These are phyloP conservation scores for Mycena metata DNA, from an alignment of 768 basidiomycete genomes.

Conservation along the genomic window DNA sequence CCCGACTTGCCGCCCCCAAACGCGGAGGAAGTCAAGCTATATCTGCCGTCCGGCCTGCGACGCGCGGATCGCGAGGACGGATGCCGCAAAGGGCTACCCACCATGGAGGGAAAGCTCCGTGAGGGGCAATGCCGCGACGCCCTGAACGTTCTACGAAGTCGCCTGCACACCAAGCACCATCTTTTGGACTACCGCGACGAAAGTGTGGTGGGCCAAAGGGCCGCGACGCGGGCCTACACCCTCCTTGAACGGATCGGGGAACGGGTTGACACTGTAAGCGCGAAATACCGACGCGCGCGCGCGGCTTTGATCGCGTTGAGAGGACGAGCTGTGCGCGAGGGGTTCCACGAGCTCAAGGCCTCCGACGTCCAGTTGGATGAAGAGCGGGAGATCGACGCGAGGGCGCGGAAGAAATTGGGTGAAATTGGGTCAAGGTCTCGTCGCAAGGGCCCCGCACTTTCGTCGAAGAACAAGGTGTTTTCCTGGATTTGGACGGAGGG, in stretches of 20 bases:
- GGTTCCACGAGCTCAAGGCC: background rate
- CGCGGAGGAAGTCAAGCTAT: constrained; percentile 12
- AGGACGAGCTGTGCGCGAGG: background rate
- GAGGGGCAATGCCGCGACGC: constrained; percentile 20
- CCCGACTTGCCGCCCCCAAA: background rate
- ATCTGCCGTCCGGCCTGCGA: constrained; percentile 11
- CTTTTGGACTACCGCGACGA: constrained; percentile 8
- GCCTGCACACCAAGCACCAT: constrained; percentile 11
- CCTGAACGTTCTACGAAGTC: background rate
- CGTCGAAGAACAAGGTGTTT: constrained; percentile 2
- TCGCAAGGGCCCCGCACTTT: background rate
- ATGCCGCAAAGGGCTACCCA: background rate
- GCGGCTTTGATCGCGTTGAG: too few species aligned
- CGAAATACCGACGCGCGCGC: too few species aligned
- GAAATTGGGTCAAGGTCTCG: background rate
- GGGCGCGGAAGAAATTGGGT: constrained; percentile 9
- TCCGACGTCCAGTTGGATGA: constrained; percentile 19
- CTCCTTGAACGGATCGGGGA: constrained; percentile 21
- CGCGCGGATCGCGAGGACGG: background rate
- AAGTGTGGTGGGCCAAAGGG: constrained; percentile 8
- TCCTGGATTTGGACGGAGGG: constrained; percentile 34
- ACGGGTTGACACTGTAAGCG: background rate
- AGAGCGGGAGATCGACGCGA: constrained; percentile 22
- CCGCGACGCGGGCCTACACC: background rate
- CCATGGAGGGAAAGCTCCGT: constrained; percentile 13